Base-by-base conservation (phyloP, 78 protist species). In the Dictyostelium purpureum region DNA sequence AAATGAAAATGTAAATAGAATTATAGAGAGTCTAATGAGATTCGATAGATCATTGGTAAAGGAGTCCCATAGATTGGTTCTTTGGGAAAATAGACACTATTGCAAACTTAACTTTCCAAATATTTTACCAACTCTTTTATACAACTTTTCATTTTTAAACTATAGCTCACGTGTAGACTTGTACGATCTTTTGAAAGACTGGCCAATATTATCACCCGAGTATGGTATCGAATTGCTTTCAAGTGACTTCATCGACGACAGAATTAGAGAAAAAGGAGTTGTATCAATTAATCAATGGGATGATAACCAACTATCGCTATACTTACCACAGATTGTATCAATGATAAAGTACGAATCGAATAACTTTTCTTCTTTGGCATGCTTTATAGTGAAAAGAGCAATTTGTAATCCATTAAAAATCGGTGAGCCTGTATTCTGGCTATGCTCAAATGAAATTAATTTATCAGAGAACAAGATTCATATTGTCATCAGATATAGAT, bases 341-440 rank as follows among this genome's bases (percentile, higher is more conserved):
- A 66, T 79, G 56, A 19, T 85, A 26, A 85, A 73, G 73, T 85
- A 61, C 35, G 92, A 85, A 73, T 12, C 43, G 10, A 45, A 4
- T 10, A 79, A 85, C 35, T 85, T 59, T 19, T 73, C 82, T 18
- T 24, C 79, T 3, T 35, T 85, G 19, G 57, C 70, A 45, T 56
- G 73, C 42, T 85, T 85, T 47, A 45, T 85, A 14, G 52, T 85
- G 0, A 85, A 85, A 35, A 57, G 92, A 33, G 51, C 92, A 21
- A 18, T 85, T 11, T 85, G 92, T 59, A 85, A 85, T 69, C 92
- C 92, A 19, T 71, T 66, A 4, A 85, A 56, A 33, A 85, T 85
- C n/a, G 92, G 92, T 74, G 74, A 74, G 24, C 67, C 80, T 33
- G 59, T 56, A 19, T 85, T 85, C 59, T 85, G 92, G 92, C 33